Evolutionary conservation across 2,329 filamentous ascomycete species (phyloP).

Genomic region (Didymella sp.): DNA sequence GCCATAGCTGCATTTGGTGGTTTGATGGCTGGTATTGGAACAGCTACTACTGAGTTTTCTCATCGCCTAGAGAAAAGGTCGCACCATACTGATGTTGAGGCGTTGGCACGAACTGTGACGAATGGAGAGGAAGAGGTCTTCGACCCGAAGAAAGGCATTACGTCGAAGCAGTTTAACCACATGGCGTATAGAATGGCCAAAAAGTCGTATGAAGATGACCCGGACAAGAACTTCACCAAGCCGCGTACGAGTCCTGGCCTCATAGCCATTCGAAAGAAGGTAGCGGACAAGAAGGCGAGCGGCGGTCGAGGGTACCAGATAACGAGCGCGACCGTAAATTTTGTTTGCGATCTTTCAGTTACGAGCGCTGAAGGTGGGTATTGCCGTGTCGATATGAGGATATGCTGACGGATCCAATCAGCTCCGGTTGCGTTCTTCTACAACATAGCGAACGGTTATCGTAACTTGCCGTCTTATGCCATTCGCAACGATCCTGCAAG

Average conservation of each 20-base stretch:
- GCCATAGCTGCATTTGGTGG: constrained; percentile 22
- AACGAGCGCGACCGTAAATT: constrained; percentile 24
- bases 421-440: constrained; percentile 32
- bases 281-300: constrained; percentile 16
- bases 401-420: neutral
- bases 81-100: neutral
- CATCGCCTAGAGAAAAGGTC: constrained; percentile 18
- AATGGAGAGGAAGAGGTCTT: constrained; percentile 1
- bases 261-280: constrained; percentile 5
- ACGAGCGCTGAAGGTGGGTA: constrained; percentile 20
- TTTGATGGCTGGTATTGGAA: constrained; percentile 18
- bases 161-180: constrained; percentile 17
- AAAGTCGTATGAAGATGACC: constrained; percentile 22
- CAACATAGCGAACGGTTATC: constrained; percentile 30
- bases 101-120: constrained; percentile 2
- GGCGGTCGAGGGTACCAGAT: constrained; percentile 24
- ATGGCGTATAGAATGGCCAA: constrained; percentile 28
- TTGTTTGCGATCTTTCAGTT: constrained; percentile 21
- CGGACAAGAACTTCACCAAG: constrained; percentile 16
- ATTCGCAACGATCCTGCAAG: constrained; percentile 25
- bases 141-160: constrained; percentile 7
- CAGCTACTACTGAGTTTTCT: constrained; percentile 22
- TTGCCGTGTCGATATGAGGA: accelerated
- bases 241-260: constrained; percentile 1
- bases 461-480: constrained; percentile 27